Percentiles rank a stretch among this genome's conserved stretches.
phyloP scores from a whole-genome alignment of 2,329 filamentous ascomycete genomes.

The Coniella vitis region DNA sequence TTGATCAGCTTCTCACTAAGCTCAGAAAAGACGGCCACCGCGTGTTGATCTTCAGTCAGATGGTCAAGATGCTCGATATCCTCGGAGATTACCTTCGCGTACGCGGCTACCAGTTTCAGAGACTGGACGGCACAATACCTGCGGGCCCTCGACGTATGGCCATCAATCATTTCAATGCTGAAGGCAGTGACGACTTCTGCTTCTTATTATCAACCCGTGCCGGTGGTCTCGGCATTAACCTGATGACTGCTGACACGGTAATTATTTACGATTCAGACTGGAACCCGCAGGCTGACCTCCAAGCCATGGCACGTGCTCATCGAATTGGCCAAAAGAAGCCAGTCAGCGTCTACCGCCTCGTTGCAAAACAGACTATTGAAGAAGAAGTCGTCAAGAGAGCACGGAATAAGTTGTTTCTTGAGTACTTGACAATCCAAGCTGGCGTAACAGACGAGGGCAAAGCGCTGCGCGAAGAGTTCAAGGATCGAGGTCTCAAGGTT shows the following conservation, averaged over 20 bases:
- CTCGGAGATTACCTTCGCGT: constrained; percentile 88
- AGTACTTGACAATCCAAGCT: constrained; percentile 94
- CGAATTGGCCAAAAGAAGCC: constrained; percentile 95
- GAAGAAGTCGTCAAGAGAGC: constrained; percentile 95
- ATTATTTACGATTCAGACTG: constrained; percentile 98
- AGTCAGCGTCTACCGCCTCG: constrained; percentile 91
- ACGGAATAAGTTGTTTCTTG: constrained; percentile 92
- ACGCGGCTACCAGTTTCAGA: constrained; percentile 90
- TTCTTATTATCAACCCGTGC: constrained; percentile 93
- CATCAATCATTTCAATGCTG: constrained; percentile 98
- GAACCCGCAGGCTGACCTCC: constrained; percentile 97
- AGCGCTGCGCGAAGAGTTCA: constrained; percentile 65
- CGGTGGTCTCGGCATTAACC: constrained; percentile 94
- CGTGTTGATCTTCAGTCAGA: constrained; percentile 97
- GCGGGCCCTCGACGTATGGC: constrained; percentile 82
- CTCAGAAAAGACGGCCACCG: constrained; percentile 89
- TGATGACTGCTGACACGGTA: constrained; percentile 98
- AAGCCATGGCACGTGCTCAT: constrained; percentile 97
- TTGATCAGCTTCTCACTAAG: constrained; percentile 92
- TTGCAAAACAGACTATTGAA: constrained; percentile 97
- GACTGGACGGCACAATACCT: constrained; percentile 90
- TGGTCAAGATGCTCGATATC: constrained; percentile 98
- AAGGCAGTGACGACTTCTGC: constrained; percentile 90
- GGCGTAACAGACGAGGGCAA: constrained; percentile 95
- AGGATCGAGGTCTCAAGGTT: constrained; percentile 66